phyloP scores from a whole-genome alignment of 768 basidiomycete genomes.

The Mycena leptocephala region DNA sequence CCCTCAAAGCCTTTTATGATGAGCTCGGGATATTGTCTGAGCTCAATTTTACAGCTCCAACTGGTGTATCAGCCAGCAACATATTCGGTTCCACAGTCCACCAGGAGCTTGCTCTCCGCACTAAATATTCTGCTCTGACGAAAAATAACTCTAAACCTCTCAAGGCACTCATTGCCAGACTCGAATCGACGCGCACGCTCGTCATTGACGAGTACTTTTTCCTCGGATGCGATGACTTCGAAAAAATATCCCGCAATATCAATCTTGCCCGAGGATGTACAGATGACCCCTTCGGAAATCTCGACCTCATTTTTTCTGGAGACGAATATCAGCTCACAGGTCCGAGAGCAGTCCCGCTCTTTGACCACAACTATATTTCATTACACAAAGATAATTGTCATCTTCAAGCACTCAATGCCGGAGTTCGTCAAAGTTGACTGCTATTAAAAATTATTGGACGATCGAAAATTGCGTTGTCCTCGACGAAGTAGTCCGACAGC shows the following conservation, averaged over 20 bases:
- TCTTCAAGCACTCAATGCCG: constrained; percentile 7
- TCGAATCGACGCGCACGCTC: not conserved
- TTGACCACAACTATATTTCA: not conserved
- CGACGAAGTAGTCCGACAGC: constrained; percentile 32
- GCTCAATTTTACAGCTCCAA: constrained; percentile 35
- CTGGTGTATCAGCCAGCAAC: constrained; percentile 38
- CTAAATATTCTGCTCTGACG: not conserved
- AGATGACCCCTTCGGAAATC: constrained; percentile 24
- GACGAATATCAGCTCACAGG: too few relatives aligned
- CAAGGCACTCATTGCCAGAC: not conserved
- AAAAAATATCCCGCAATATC: constrained; percentile 10
- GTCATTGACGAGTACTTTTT: constrained; percentile 33
- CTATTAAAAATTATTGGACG: constrained; percentile 19
- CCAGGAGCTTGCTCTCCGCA: constrained; percentile 16
- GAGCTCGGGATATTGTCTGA: not conserved
- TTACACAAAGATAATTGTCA: not conserved
- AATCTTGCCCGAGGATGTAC: too few relatives aligned
- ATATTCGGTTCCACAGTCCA: constrained; percentile 32
- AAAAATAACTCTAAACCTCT: constrained; percentile 13
- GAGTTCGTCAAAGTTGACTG: constrained; percentile 14
- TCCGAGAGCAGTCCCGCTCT: constrained; percentile 19
- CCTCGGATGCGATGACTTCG: constrained; percentile 28
- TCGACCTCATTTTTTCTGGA: constrained; percentile 32
- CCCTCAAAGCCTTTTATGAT: constrained; percentile 25
- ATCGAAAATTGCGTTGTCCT: constrained; percentile 29